Evolutionary conservation across 2,329 filamentous ascomycete genomes (phyloP).

Genomic region (Chaetomiaceae sp.): DNA sequence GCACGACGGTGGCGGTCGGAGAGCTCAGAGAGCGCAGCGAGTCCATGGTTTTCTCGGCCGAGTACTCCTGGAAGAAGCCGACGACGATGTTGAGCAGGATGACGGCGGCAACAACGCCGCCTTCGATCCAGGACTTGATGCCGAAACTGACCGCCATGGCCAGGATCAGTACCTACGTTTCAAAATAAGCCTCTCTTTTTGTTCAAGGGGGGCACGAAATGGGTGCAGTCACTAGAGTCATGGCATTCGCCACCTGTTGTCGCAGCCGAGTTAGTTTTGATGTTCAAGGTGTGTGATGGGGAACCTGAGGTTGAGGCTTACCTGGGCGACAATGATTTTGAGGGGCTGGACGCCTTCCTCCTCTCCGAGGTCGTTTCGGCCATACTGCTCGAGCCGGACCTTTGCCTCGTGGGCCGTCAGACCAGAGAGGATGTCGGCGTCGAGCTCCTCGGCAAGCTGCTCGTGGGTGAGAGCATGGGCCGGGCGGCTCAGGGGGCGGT

Average conservation of each 20-base stretch:
- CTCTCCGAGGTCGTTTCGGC: constrained; percentile 66
- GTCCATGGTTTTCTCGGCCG: constrained; percentile 60
- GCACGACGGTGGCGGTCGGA: constrained; percentile 54
- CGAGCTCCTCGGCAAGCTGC: constrained; percentile 58
- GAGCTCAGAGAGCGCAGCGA: constrained; percentile 55
- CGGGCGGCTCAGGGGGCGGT: constrained; percentile 52
- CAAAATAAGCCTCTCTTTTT: constrained; percentile 33
- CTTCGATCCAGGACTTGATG: constrained; percentile 63
- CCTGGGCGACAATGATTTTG: constrained; percentile 68
- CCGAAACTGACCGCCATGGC: constrained; percentile 67
- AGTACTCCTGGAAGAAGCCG: constrained; percentile 58
- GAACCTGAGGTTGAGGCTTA: too few relatives aligned
- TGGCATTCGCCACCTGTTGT: constrained; percentile 72
- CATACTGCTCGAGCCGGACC: constrained; percentile 54
- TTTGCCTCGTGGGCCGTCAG: constrained; percentile 57
- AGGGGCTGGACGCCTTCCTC: constrained; percentile 64
- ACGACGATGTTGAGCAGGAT: constrained; percentile 64
- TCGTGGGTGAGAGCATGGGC: constrained; percentile 58
- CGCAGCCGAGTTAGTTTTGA: too few relatives aligned
- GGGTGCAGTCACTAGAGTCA: constrained; percentile 57
- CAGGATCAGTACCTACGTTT: constrained; percentile 59
- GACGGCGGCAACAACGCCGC: constrained; percentile 61
- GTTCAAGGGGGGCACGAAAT: not conserved
- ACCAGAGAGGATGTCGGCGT: constrained; percentile 62
- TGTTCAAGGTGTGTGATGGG: too few relatives aligned